Percentiles rank a stretch among this genome's conserved stretches.
These are phyloP conservation scores for Aquilaria malaccensis DNA, from an alignment of 345 rosid genomes.

Conservation along the genomic window DNA sequence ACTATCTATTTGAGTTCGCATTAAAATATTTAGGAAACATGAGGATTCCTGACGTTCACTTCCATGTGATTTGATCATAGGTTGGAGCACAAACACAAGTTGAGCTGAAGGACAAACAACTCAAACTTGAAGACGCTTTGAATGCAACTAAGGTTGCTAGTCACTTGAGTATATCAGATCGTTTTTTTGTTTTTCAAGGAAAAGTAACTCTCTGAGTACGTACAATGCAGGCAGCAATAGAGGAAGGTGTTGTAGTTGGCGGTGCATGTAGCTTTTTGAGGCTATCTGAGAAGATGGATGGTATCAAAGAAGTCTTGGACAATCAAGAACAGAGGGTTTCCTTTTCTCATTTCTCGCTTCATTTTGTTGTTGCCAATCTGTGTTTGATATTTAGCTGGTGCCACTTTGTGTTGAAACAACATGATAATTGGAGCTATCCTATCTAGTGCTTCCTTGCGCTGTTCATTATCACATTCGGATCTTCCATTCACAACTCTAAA, in stretches of 20 bases:
- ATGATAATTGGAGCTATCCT: too few species aligned
- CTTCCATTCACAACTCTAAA: not conserved
- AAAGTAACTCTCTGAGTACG: slow-evolving; percentile 14
- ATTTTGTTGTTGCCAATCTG: not conserved
- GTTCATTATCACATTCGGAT: too few species aligned
- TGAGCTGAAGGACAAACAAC: slow-evolving; percentile 87
- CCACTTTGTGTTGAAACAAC: too few species aligned
- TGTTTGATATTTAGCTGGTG: too few species aligned
- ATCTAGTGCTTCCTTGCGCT: too few species aligned
- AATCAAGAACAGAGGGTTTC: slow-evolving; percentile 79
- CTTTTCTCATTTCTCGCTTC: not conserved
- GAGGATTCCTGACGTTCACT: not conserved
- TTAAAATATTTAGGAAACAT: not conserved
- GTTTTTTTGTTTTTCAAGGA: not conserved
- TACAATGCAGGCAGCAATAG: slow-evolving; percentile 71
- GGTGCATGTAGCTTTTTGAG: slow-evolving; percentile 89
- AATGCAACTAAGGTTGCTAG: slow-evolving; percentile 81
- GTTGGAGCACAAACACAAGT: slow-evolving; percentile 93
- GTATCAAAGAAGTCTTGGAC: slow-evolving; percentile 54
- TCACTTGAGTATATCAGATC: not conserved
- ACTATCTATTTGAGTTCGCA: not conserved
- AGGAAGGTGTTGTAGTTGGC: slow-evolving; percentile 92
- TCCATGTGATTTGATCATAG: slow-evolving; percentile 25
- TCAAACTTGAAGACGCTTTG: slow-evolving; percentile 82
- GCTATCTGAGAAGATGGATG: slow-evolving; percentile 59